Evolutionary conservation across 805 yeast genomes (phyloP).

Genomic region (Metschnikowia peoriensis): DNA sequence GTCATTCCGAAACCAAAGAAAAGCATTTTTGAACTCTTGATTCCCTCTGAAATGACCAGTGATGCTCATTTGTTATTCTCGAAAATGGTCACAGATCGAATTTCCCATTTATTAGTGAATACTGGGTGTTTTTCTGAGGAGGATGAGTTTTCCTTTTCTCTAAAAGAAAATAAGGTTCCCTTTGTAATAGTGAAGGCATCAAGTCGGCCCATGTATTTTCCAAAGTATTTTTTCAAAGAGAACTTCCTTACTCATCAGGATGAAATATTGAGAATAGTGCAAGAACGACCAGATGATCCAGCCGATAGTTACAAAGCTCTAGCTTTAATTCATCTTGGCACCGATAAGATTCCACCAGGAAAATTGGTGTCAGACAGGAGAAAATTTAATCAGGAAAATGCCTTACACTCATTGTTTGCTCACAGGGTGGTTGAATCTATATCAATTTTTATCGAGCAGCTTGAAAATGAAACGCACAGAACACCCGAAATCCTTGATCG

Average conservation of each 20-base stretch:
- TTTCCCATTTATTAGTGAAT: background rate
- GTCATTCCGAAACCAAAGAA: background rate
- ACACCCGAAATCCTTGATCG: background rate
- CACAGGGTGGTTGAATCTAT: background rate
- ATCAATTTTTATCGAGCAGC: background rate
- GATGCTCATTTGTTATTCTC: background rate
- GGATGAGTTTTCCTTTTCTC: background rate
- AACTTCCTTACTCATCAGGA: background rate
- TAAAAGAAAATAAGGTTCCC: background rate
- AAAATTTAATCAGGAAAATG: background rate
- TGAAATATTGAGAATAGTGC: background rate
- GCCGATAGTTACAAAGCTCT: background rate
- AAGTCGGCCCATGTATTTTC: background rate
- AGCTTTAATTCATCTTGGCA: background rate
- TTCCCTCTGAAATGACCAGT: background rate
- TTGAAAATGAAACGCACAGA: background rate
- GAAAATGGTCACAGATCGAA: background rate
- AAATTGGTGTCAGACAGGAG: background rate
- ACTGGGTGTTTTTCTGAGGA: background rate
- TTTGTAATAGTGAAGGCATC: background rate
- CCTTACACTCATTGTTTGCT: background rate
- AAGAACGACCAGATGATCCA: background rate
- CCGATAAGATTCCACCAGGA: background rate
- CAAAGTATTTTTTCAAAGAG: background rate
- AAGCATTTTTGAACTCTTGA: background rate